Percentiles rank a stretch among this genome's conserved stretches.
Evolutionary conservation across 1,284 basidiomycete species (phyloP).

Genomic region (Boletus subluridellus): DNA sequence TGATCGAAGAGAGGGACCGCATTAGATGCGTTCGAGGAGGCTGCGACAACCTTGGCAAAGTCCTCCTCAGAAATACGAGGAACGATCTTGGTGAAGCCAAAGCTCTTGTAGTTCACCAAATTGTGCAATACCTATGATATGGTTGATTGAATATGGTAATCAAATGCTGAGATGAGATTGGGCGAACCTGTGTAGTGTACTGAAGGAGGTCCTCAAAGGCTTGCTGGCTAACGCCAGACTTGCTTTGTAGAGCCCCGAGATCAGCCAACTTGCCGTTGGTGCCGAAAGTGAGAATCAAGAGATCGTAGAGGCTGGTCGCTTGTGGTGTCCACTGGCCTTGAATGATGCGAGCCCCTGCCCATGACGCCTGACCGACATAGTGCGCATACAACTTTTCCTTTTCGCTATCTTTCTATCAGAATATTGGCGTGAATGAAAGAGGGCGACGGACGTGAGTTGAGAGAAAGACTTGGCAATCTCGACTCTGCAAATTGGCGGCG

Average conservation of each 20-base stretch:
- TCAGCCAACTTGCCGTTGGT: constrained; percentile 56
- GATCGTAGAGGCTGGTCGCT: constrained; percentile 57
- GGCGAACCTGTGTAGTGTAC: constrained; percentile 65
- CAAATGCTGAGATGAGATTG: not conserved
- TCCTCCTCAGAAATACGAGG: constrained; percentile 61
- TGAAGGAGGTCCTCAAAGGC: constrained; percentile 71
- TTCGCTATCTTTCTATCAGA: constrained; percentile 39
- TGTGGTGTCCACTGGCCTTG: constrained; percentile 77
- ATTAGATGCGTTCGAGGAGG: constrained; percentile 54
- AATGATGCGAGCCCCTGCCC: constrained; percentile 80
- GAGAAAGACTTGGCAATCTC: constrained; percentile 62
- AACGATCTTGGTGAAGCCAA: constrained; percentile 81
- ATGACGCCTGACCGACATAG: constrained; percentile 63
- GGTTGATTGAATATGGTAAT: not conserved
- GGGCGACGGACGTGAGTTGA: constrained; percentile 53
- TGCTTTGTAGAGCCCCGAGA: constrained; percentile 49
- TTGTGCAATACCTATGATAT: constrained; percentile 63
- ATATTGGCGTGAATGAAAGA: not conserved
- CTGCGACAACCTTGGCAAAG: constrained; percentile 61
- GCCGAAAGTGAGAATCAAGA: constrained; percentile 67
- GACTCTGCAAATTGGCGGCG: constrained; percentile 65
- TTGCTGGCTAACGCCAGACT: constrained; percentile 49
- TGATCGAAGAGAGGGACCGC: constrained; percentile 61
- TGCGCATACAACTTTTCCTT: constrained; percentile 77
- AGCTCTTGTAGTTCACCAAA: constrained; percentile 73